phyloP scores from a whole-genome alignment of 768 basidiomycete genomes.

The Phallus indusiatus region DNA sequence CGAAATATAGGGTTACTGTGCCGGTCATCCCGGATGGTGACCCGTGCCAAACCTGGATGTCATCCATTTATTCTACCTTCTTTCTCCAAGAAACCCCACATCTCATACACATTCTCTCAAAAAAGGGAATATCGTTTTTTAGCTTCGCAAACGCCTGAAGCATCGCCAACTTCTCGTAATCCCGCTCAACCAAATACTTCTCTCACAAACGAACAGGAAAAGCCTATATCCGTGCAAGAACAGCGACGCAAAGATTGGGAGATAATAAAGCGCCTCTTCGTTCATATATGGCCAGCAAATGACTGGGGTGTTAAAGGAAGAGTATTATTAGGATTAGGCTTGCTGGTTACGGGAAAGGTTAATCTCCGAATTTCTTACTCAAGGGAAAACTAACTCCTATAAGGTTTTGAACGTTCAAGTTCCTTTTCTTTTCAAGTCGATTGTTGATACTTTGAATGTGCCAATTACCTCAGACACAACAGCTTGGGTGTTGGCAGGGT shows the following conservation, averaged over 20 bases:
- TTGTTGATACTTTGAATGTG: slow-evolving; percentile 86
- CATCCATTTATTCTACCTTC: too few relatives aligned
- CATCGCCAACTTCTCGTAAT: too few relatives aligned
- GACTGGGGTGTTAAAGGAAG: slow-evolving; percentile 76
- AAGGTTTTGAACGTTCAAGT: slow-evolving; percentile 96
- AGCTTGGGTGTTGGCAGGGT: slow-evolving; percentile 88
- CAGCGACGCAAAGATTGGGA: slow-evolving; percentile 78
- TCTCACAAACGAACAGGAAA: too few relatives aligned
- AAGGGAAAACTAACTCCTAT: neutral
- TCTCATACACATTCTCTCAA: too few relatives aligned
- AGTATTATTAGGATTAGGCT: slow-evolving; percentile 70
- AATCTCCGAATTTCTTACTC: too few relatives aligned
- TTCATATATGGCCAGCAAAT: slow-evolving; percentile 86
- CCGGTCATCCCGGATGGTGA: too few relatives aligned
- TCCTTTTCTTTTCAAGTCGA: slow-evolving; percentile 87
- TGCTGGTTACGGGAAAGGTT: slow-evolving; percentile 84
- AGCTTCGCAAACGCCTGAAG: too few relatives aligned
- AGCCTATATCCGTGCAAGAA: slow-evolving; percentile 17
- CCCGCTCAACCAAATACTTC: too few relatives aligned
- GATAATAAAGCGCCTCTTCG: slow-evolving; percentile 73
- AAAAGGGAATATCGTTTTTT: too few relatives aligned
- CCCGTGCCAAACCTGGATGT: too few relatives aligned
- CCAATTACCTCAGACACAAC: slow-evolving; percentile 65
- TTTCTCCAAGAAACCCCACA: too few relatives aligned
- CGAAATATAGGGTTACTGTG: too few relatives aligned